phyloP scores from a whole-genome alignment of 768 basidiomycete species.

The Psilocybe azurescens region DNA sequence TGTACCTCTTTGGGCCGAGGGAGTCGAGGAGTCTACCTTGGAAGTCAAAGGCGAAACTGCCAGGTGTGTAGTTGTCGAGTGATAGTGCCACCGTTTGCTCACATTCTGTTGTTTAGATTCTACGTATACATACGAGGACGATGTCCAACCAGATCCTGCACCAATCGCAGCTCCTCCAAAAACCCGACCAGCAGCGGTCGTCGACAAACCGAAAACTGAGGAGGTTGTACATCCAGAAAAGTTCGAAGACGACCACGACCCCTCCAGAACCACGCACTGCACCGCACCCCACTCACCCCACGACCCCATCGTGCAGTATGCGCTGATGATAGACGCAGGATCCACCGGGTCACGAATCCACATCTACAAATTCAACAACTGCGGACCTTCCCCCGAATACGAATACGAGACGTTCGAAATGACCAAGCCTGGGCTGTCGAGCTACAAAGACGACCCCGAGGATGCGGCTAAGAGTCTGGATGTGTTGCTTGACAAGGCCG shows the following conservation, averaged over 20 bases:
- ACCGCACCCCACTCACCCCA: conserved; percentile 55
- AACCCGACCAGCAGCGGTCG: not conserved
- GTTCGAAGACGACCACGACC: conserved; percentile 58
- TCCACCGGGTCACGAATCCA: conserved; percentile 98
- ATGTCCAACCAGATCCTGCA: conserved; percentile 12
- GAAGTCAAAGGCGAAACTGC: conserved; percentile 14
- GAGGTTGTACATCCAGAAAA: conserved; percentile 48
- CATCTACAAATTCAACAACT: conserved; percentile 98
- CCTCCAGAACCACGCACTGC: conserved; percentile 75
- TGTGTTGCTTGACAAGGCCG: conserved; percentile 78
- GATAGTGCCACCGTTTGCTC: not conserved
- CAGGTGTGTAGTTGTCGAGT: conserved; percentile 8
- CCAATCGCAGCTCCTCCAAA: not conserved
- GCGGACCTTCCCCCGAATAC: conserved; percentile 72
- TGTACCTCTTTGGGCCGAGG: conserved; percentile 72
- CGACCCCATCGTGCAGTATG: conserved; percentile 80
- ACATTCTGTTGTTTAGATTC: not conserved
- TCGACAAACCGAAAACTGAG: conserved; percentile 7
- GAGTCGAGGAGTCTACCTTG: conserved; percentile 30
- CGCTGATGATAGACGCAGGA: conserved; percentile 97
- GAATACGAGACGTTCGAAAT: conserved; percentile 95
- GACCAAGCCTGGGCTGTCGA: conserved; percentile 80
- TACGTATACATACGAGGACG: conserved; percentile 16
- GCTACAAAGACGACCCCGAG: conserved; percentile 58
- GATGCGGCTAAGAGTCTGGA: conserved; percentile 84